These are phyloP conservation scores for Fusarium nematophilum DNA, from an alignment of 2,329 filamentous ascomycete species.

Conservation along the genomic window DNA sequence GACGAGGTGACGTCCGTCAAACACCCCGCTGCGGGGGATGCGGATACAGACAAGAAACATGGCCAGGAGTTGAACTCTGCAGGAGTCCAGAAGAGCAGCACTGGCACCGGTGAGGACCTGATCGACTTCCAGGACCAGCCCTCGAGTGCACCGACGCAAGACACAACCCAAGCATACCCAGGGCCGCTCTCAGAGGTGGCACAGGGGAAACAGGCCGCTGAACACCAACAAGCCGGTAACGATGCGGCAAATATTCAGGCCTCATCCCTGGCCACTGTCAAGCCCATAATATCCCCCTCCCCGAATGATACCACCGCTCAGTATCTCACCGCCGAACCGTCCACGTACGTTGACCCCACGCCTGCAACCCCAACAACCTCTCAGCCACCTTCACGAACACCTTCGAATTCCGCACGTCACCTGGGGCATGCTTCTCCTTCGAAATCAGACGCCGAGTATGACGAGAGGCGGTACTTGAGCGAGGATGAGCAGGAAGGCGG, in stretches of 20 bases:
- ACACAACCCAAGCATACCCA: conserved; percentile 7
- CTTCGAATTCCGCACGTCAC: conserved; percentile 63
- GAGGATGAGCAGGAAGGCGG: conserved; percentile 75
- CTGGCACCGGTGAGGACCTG: conserved; percentile 25
- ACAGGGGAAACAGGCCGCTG: conserved; percentile 43
- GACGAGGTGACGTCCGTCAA: conserved; percentile 42
- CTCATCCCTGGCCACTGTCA: conserved; percentile 62
- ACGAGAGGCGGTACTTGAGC: conserved; percentile 67
- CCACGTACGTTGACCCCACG: conserved; percentile 67
- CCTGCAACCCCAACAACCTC: conserved; percentile 67
- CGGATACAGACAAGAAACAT: conserved; percentile 5
- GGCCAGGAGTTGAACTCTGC: conserved; percentile 7
- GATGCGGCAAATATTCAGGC: conserved; percentile 50
- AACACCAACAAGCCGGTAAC: conserved; percentile 20
- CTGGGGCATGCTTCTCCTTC: conserved; percentile 63
- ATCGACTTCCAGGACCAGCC: conserved; percentile 37
- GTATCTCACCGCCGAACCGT: conserved; percentile 61
- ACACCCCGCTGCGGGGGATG: conserved; percentile 28
- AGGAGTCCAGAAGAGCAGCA: background rate
- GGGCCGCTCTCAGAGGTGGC: conserved; percentile 22
- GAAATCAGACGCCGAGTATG: conserved; percentile 64
- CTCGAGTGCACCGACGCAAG: conserved; percentile 7
- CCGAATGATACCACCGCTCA: conserved; percentile 52
- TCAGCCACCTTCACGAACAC: conserved; percentile 68
- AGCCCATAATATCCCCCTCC: conserved; percentile 55